Conservation (phyloP, 257 asterid genomes). For the Craterostigma plantagineum region DNA sequence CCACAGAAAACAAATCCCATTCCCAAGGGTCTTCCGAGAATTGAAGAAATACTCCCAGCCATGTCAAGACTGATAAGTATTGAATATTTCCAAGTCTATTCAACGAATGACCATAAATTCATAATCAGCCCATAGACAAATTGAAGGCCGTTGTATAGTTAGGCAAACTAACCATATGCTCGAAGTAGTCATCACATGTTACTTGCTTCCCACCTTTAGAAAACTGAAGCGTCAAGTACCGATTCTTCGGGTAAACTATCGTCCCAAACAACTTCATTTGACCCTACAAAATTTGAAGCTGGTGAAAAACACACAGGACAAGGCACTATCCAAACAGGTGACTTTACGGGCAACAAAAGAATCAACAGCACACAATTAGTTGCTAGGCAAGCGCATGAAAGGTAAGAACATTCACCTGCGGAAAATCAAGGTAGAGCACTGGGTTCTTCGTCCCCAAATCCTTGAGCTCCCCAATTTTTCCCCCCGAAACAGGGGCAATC, state of each 20-base stretch:
- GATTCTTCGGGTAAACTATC: conserved; percentile 67
- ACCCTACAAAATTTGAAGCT: conserved; percentile 26
- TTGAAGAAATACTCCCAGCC: too few species aligned
- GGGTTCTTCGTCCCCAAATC: conserved; percentile 87
- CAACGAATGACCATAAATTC: neutral
- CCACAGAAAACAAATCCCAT: too few species aligned
- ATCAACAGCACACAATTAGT: neutral
- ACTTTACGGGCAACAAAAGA: too few species aligned
- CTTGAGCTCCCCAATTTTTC: conserved; percentile 69
- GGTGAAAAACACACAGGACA: neutral
- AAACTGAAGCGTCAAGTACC: conserved; percentile 74
- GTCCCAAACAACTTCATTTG: conserved; percentile 93
- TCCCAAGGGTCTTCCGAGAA: too few species aligned
- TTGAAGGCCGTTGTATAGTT: neutral
- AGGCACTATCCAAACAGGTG: too few species aligned
- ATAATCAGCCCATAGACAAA: conserved; percentile 1
- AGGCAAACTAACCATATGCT: conserved; percentile 72
- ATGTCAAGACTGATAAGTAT: too few species aligned
- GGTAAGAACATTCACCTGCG: conserved; percentile 37
- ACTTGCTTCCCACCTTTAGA: conserved; percentile 82
- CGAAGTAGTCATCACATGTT: conserved; percentile 72
- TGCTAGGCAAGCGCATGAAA: neutral
- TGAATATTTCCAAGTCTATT: too few species aligned
- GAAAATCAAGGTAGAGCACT: conserved; percentile 70
- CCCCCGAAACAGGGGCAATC: conserved; percentile 67